phyloP scores from a whole-genome alignment of 2,329 filamentous ascomycete genomes.

The Scopulariopsis brevicaulis region DNA sequence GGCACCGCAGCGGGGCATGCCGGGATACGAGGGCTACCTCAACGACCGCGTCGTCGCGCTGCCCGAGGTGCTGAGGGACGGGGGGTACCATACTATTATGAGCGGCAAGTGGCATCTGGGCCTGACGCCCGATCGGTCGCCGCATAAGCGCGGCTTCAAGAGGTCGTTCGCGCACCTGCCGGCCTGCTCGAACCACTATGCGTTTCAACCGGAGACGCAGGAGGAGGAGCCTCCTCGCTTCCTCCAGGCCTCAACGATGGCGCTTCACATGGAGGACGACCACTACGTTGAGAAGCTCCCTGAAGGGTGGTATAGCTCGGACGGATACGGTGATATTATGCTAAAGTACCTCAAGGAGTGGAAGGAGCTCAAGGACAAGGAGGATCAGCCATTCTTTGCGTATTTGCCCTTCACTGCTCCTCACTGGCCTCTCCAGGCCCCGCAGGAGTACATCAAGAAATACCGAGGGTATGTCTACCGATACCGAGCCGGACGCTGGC shows the following conservation, averaged over 20 bases:
- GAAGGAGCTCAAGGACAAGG: conserved; percentile 15
- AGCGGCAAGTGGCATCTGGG: conserved; percentile 54
- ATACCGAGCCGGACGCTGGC: neutral
- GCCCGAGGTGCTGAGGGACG: conserved; percentile 45
- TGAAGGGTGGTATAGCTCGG: conserved; percentile 40
- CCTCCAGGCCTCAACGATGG: conserved; percentile 15
- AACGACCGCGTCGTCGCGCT: conserved; percentile 47
- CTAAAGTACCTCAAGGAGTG: conserved; percentile 39
- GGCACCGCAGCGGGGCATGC: conserved; percentile 29
- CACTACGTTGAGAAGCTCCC: conserved; percentile 29
- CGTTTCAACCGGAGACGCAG: conserved; percentile 24
- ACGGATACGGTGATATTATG: conserved; percentile 40
- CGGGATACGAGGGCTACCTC: conserved; percentile 53
- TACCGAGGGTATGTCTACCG: conserved; percentile 32
- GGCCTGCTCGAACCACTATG: conserved; percentile 22
- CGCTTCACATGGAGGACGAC: conserved; percentile 23
- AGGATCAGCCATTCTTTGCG: conserved; percentile 39
- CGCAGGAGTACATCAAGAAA: conserved; percentile 39
- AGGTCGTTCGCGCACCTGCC: neutral
- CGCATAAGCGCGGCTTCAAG: conserved; percentile 43
- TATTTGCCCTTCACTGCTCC: conserved; percentile 52
- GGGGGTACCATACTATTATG: conserved; percentile 49
- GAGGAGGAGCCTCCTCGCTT: conserved; percentile 27
- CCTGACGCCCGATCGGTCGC: conserved; percentile 42
- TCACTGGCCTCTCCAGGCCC: conserved; percentile 52